These are phyloP conservation scores for Bretziella fagacearum DNA, from an alignment of 2,329 filamentous ascomycete species.

Conservation along the genomic window DNA sequence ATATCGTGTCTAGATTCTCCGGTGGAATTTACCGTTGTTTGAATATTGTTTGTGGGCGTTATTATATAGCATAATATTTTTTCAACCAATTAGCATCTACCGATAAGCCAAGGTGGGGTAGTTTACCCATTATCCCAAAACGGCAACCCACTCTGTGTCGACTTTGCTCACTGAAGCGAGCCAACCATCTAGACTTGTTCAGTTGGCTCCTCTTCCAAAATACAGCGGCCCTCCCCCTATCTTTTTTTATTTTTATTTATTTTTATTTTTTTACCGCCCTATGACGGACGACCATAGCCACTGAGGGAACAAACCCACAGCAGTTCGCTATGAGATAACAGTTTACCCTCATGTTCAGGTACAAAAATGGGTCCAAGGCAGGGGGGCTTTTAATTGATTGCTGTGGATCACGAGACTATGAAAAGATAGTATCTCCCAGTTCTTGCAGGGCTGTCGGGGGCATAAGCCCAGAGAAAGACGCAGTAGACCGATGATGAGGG, in stretches of 20 bases:
- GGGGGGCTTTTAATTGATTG: background rate
- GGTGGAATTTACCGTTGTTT: too few species aligned
- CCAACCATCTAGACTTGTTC: too few species aligned
- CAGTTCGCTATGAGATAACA: conserved; percentile 1
- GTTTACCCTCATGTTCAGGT: background rate
- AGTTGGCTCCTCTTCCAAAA: too few species aligned
- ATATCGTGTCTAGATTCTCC: too few species aligned
- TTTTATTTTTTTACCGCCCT: too few species aligned
- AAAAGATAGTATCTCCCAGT: background rate
- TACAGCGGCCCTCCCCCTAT: too few species aligned
- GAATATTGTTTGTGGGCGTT: too few species aligned
- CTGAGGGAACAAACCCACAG: background rate
- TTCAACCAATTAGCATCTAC: background rate
- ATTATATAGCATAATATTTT: too few species aligned
- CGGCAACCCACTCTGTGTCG: conserved; percentile 1
- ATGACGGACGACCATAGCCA: too few species aligned
- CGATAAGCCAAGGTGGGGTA: background rate
- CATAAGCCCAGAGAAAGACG: background rate
- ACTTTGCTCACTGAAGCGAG: background rate
- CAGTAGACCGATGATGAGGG: background rate
- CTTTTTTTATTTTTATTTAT: too few species aligned
- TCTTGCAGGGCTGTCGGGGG: background rate
- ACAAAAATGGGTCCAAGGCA: background rate
- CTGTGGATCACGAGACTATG: background rate
- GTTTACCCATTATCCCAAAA: background rate